phyloP scores from a whole-genome alignment of 2,329 filamentous ascomycete species.

The Aspergillus glaucus region DNA sequence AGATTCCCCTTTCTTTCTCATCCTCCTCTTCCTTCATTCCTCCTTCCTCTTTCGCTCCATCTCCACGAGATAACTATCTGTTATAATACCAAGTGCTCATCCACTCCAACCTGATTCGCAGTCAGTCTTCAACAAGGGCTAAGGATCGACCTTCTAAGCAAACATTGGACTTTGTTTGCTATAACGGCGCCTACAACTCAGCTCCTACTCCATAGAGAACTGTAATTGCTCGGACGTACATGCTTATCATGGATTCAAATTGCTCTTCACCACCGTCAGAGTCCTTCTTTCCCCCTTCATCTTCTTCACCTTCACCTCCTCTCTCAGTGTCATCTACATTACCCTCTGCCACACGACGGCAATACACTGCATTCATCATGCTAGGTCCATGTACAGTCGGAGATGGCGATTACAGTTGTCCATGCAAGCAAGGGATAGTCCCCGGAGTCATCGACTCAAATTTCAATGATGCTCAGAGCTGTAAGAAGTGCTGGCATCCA shows the following conservation, averaged over 20 bases:
- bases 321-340: neutral
- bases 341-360: neutral
- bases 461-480: neutral
- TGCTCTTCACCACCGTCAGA: neutral
- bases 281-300: no score
- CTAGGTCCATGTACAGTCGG: neutral
- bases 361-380: neutral
- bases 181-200: neutral
- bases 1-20: no score
- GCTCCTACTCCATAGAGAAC: neutral
- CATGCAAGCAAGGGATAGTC: neutral
- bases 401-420: neutral
- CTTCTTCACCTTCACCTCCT: no score
- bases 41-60: no score
- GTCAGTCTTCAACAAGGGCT: no score
- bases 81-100: no score
- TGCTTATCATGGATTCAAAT: neutral
- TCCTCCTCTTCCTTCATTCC: no score
- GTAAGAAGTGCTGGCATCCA: slow-evolving; percentile 1
- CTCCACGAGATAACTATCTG: no score
- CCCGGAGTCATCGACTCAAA: neutral
- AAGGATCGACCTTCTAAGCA: no score
- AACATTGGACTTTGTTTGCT: no score
- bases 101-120: no score
- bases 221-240: neutral